Base-by-base conservation (phyloP, 228 moss, liverwort and hornwort genomes). In the Sphagnum magellanicum region DNA sequence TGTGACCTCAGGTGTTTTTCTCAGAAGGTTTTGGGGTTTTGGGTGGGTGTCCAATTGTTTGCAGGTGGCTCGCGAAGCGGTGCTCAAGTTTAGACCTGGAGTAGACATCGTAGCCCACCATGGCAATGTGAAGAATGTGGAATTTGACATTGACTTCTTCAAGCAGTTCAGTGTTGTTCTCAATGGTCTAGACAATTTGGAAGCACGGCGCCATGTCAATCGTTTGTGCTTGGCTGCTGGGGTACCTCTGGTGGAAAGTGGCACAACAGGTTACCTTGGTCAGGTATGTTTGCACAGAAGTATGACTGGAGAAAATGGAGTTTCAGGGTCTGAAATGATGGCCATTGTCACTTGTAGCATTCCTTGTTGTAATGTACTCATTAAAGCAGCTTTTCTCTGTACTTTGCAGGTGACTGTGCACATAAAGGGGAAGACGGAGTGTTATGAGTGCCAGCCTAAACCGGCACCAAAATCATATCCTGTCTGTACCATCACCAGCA, bases 401-500 rank as follows among this genome's bases (percentile, higher is more conserved):
- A 52, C 67, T 64, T 49, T 74, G 64, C 87, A 95, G 95, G 98
- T 98, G 55, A 93, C 97, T 49, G 97, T 97, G 53, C 97, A 97
- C 64, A 74, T 93, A 15, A 90, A 85, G 70, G 97, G 97, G 63
- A 83, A 82, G 67, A 94, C 93, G 59, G 98, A 93, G 81, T 98
- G 98, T 72, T 98, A 98, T 61, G 93, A 98, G 75, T 98, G 98
- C 74, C 98, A 94, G 71, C 92, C 98, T 50, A 98, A 98, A 74
- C 98, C 98, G 59, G 92, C 94, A 63, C 98, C 98, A 6, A 98
- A 94, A 73, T 90, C 91, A 0, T 98, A 90, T 83, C 98, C 98
- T 78, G 93, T 98, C 72, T 98, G 98, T 72, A 98, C 98, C 5
- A 98, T 98, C 63, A 98, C 98, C 67, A 98, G 98, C 74, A 98